phyloP scores from a whole-genome alignment of 192 early-diverging fungal species.

The Piromyces sp. region DNA sequence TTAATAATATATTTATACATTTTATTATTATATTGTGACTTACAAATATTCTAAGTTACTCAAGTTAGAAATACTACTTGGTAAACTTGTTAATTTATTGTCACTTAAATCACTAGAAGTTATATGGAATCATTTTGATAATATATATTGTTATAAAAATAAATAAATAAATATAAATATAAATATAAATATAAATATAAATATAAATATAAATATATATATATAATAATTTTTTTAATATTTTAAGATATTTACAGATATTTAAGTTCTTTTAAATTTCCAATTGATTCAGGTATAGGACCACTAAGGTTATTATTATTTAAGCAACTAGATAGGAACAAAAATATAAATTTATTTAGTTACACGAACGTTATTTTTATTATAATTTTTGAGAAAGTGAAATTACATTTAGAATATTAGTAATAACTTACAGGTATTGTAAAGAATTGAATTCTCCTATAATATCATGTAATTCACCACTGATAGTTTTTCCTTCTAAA shows the following conservation, averaged over 20 bases:
- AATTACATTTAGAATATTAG: no score
- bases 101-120: neutral
- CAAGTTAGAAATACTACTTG: neutral
- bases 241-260: neutral
- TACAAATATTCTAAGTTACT: neutral
- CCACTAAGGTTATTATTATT: neutral
- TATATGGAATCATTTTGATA: no score
- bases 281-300: neutral
- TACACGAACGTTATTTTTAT: no score
- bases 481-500: neutral
- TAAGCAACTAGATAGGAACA: neutral
- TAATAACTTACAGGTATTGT: neutral
- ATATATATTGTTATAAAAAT: no score
- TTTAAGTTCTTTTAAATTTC: neutral
- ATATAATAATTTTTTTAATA: no score
- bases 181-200: no score
- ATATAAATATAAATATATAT: no score
- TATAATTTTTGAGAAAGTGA: no score
- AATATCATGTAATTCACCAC: neutral
- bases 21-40: neutral
- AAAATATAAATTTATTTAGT: no score
- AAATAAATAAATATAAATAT: no score
- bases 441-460: neutral
- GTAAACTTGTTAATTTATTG: neutral
- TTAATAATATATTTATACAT: no score